These are phyloP conservation scores for Cornus suecica DNA, from an alignment of 148 eudicot species.

Conservation along the genomic window DNA sequence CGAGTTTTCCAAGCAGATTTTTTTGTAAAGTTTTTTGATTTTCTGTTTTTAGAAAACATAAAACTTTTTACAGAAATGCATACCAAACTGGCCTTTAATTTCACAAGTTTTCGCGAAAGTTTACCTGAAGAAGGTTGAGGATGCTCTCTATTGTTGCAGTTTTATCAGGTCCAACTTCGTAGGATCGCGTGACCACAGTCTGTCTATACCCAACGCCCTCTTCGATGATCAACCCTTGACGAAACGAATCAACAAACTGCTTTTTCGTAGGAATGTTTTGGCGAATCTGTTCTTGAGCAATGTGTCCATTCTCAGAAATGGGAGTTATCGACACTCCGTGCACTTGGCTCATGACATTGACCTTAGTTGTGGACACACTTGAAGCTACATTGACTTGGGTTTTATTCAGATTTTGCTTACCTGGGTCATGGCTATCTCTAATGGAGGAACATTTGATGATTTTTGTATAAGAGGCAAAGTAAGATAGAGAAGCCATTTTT, in stretches of 20 bases:
- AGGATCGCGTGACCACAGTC: constrained; percentile 42
- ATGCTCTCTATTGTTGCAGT: constrained; percentile 42
- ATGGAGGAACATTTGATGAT: constrained; percentile 2
- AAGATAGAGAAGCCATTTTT: constrained; percentile 20
- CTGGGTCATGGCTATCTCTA: constrained; percentile 8
- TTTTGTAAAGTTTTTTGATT: too few species aligned
- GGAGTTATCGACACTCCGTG: constrained; percentile 12
- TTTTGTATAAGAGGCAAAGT: not conserved
- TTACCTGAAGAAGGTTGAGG: constrained; percentile 50
- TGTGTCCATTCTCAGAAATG: constrained; percentile 2
- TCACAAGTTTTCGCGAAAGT: not conserved
- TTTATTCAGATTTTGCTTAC: constrained; percentile 6
- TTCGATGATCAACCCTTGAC: constrained; percentile 34
- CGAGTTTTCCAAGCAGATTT: too few species aligned
- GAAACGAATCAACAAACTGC: constrained; percentile 32
- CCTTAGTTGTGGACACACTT: constrained; percentile 10
- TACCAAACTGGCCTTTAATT: too few species aligned
- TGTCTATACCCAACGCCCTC: constrained; percentile 44
- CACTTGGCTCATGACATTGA: constrained; percentile 14
- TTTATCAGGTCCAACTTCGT: constrained; percentile 53
- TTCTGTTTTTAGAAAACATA: too few species aligned
- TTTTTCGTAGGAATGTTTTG: constrained; percentile 40
- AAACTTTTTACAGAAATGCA: too few species aligned
- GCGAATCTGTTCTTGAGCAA: constrained; percentile 15
- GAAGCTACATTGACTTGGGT: constrained; percentile 12